Base-by-base conservation (phyloP, 2,329 filamentous ascomycete genomes). In the Penicillium fuscoglaucum region DNA sequence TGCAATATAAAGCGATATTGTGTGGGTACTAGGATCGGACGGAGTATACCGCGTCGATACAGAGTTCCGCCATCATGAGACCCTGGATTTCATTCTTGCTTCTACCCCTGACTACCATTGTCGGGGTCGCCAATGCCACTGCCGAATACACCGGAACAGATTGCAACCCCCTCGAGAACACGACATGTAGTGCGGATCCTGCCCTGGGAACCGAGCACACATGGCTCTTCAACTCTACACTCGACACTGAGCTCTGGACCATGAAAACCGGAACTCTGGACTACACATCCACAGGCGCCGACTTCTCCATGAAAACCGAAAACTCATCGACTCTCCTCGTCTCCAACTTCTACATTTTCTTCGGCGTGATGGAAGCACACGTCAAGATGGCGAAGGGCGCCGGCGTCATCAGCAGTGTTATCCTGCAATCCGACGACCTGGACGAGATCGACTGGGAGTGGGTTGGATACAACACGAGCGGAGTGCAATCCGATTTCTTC, bases 401-500 rank as follows among this genome's bases (percentile, higher is more conserved):
- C 10, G 91, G 92, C 43, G 88, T 96, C 62, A 85, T 96, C 67
- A 91, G 87, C 68, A 83, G 89, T 57, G 87, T 96, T 69, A 92
- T 96, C 72, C 83, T 93, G 72, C 82, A 95, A 64, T 93, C 89
- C 43, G 89, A 95, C 66, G 87, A 91, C 66, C 82, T 93, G 13
- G 91, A 96, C 72, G 91, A 96, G 76, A 87, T 96, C 40, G 92
- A 96, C 71, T 93, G 90, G 74, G 74, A 76, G 48, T 74, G 73
- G 73, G 66, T 76, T 26, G 76, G 76, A 28, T 72, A 70, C 48
- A 73, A 76, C 59, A 70, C 68, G 17, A 67, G 59, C 37, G 57
- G 63, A 33, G 74, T 77, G 17, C 93, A 98, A 76, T 90, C 88
- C 66, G 97, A 98, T 78, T 98, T 96, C 79, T 99, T 96, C 69